Base-by-base conservation (phyloP, 192 early-diverging fungal species). In the Coemansia sp. region DNA sequence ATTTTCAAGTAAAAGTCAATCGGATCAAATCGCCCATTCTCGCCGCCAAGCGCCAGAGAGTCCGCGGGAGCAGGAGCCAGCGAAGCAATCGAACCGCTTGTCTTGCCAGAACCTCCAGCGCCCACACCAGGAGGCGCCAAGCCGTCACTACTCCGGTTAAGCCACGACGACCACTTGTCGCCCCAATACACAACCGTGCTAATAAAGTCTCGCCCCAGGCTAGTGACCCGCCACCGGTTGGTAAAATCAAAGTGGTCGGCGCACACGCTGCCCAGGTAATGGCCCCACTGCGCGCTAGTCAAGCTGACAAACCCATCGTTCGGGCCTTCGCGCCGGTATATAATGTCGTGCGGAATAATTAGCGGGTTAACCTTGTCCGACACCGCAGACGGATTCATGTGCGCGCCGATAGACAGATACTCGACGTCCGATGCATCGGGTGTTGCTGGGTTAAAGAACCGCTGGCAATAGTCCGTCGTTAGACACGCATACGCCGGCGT, bases 221-320 rank as follows among this genome's bases (percentile, higher is more conserved):
- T 65, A 23, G 61, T 68, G 3, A 71, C 47, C 21, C 69, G 51
- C 65, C 68, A 68, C 26, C 69, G 65, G 29, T 72, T 76, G 13
- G 83, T 88, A 37, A 97, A 82, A 72, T 90, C 90, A 89, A 91
- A 97, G 67, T 97, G 92, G 52, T 94, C 89, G 17, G 86, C 86
- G 34, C 85, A 68, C 8, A 93, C 81, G 11, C 88, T 88, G 38
- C 87, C 85, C 34, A 91, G 64, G 56, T 93, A 94, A 35, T 84
- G 65, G 9, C 95, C 95, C 95, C 92, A 98, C 60, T 80, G 79
- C 4, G 95, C 93, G 60, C 86, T 88, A 9, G 82, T 62, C 3
- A 91, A 53, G 27, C 85, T 86, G 11, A 98, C 95, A 50, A 98
- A 71, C 7, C 95, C 95, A 70, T 98, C 95, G 65, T 98, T 98